Evolutionary conservation across 2,329 filamentous ascomycete species (phyloP).

Genomic region (Tolypocladium album): DNA sequence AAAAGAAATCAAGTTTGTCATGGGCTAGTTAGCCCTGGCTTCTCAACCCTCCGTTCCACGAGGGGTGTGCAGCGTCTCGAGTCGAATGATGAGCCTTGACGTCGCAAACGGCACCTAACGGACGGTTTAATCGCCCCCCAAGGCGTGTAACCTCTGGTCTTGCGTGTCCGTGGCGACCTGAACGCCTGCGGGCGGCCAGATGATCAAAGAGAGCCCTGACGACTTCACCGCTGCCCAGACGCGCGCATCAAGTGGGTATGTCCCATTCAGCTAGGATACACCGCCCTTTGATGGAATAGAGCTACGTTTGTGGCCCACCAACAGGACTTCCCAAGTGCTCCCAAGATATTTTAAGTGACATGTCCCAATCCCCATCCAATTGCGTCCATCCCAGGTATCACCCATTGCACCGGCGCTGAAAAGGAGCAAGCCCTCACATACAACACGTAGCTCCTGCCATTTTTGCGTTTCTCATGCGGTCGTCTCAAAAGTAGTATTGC

Average conservation of each 20-base stretch:
- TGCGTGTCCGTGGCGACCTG: slow-evolving; percentile 24
- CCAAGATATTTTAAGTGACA: neutral
- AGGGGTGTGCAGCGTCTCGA: neutral
- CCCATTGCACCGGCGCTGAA: neutral
- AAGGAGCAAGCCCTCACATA: neutral
- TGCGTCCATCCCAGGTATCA: neutral
- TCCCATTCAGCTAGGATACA: neutral
- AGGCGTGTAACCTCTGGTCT: slow-evolving; percentile 27
- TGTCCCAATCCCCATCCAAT: neutral
- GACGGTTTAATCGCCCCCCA: slow-evolving; percentile 18
- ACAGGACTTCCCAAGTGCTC: slow-evolving; percentile 2
- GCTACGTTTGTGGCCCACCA: neutral
- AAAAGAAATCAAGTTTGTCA: neutral
- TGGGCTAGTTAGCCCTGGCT: neutral
- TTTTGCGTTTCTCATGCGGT: neutral
- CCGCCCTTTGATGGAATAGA: neutral
- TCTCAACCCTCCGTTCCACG: neutral
- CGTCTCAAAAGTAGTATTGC: slow-evolving; percentile 43
- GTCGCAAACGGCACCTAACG: slow-evolving; percentile 13
- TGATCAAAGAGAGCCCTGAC: slow-evolving; percentile 37
- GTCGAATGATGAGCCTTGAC: slow-evolving; percentile 39
- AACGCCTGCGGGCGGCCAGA: slow-evolving; percentile 26
- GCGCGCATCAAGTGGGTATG: neutral
- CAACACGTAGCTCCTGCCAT: neutral
- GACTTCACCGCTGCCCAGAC: neutral